Evolutionary conservation across 768 basidiomycete species (phyloP), one percentile per base, ranked within the genome.

Genomic region (Boletus rubroflammeus): DNA sequence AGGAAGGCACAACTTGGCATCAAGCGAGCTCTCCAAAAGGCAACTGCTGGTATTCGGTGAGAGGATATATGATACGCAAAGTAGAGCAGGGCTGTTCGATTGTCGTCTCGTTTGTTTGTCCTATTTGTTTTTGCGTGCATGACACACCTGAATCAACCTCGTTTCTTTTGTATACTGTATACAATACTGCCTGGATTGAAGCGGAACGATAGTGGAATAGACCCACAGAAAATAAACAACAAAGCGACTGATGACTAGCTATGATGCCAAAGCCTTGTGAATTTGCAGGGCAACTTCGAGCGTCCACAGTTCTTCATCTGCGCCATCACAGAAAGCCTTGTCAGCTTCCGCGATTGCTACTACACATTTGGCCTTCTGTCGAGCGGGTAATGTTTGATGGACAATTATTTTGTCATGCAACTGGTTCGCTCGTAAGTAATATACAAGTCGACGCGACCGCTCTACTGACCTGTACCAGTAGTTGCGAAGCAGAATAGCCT

Each of bases 21-120:
- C 76, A 96, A 95, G 80, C 88, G 96, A 68, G 90, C 95, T 57
- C 82, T 99, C 71, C 95, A 98, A 81, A 99, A 98, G 82, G 96
- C 93, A 49, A 93, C 90, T 50, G 88, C 91, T 65, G 88, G 90
- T 59, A 84, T 92, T 71, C 87, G 91, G 78, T 92, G 73, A 84
- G 56, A 46, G 50, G 49, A 35, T 51, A 46, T 31, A 35, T 38
- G 42, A 50, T 49, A 40, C 29, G 50, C 45, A 59, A 61, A 50
- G 59, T 68, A 58, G 55, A 62, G 53, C 49, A 53, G 32, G 39
- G 23, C 45, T 53, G 43, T 57, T 54, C 31, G 29, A 42, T 57
- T 53, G 47, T 62, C 48, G 52, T 57, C 47, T 47, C 51, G 53
- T 52, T 58, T 58, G 54, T 59, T 41, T 58, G 54, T 55, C 55